Percentiles rank a stretch among this genome's conserved stretches.
Evolutionary conservation across 2,329 filamentous ascomycete species (phyloP).

Genomic region (Leptosphaerulina australis): DNA sequence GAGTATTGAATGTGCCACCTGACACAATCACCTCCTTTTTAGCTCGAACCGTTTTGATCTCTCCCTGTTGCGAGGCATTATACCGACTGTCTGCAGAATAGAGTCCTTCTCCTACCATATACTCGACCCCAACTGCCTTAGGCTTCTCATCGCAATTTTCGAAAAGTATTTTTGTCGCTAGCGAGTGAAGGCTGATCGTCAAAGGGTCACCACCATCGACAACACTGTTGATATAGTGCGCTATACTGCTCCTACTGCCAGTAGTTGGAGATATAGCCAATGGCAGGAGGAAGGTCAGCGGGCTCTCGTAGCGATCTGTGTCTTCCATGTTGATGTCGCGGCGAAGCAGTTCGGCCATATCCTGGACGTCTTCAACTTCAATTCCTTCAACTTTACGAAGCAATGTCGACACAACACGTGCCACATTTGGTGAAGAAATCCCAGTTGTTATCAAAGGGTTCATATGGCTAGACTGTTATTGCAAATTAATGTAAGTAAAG

Average conservation of each 20-base stretch:
- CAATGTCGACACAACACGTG: background rate
- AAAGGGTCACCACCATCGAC: slow-evolving; percentile 57
- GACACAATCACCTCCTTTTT: slow-evolving; percentile 35
- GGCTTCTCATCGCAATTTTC: slow-evolving; percentile 62
- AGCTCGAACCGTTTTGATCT: slow-evolving; percentile 24
- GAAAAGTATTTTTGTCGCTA: slow-evolving; percentile 68
- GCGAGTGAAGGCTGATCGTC: slow-evolving; percentile 61
- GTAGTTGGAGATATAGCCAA: no score
- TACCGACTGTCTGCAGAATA: slow-evolving; percentile 48
- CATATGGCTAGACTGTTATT: no score
- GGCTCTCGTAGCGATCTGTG: slow-evolving; percentile 8
- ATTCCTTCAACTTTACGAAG: slow-evolving; percentile 6
- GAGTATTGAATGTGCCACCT: slow-evolving; percentile 64
- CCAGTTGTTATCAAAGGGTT: no score
- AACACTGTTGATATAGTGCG: no score
- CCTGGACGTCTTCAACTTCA: background rate
- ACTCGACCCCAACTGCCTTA: slow-evolving; percentile 52
- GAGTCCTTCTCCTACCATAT: slow-evolving; percentile 45
- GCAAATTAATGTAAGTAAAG: no score
- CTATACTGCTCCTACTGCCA: no score
- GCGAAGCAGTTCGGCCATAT: slow-evolving; percentile 6
- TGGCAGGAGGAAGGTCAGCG: slow-evolving; percentile 60
- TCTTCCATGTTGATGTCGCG: slow-evolving; percentile 21
- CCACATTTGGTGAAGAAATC: background rate
- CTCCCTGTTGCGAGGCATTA: slow-evolving; percentile 40